Conservation (phyloP, 2,329 filamentous ascomycete genomes). For the Gnomoniopsis smithogilvyi region DNA sequence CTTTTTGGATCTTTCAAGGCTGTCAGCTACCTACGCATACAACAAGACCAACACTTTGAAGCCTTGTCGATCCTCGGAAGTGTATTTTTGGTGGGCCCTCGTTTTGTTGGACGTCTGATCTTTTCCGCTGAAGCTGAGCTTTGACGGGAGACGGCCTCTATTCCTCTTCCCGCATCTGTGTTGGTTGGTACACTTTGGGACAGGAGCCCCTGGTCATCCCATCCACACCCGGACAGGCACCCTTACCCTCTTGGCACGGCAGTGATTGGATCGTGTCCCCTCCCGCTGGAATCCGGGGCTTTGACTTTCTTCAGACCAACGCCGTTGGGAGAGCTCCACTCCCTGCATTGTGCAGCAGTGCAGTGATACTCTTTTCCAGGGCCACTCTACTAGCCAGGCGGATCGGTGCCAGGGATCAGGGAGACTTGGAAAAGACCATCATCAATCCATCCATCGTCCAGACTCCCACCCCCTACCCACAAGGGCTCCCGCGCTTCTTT, state of each 20-base stretch:
- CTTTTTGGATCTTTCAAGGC: background rate
- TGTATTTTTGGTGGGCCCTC: background rate
- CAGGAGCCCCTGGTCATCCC: slow-evolving; percentile 7
- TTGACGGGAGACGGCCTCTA: slow-evolving; percentile 9
- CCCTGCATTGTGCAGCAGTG: background rate
- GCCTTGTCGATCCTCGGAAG: background rate
- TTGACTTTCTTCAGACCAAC: slow-evolving; percentile 8
- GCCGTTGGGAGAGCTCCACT: slow-evolving; percentile 9
- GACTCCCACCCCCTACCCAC: slow-evolving; percentile 7
- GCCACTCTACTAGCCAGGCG: background rate
- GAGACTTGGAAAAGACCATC: background rate
- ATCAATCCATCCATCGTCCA: slow-evolving; percentile 1
- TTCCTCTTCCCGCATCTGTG: background rate
- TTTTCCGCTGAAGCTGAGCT: background rate
- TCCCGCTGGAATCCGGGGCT: slow-evolving; percentile 12
- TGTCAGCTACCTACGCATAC: background rate
- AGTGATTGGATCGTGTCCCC: slow-evolving; percentile 16
- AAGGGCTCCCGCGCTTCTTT: background rate
- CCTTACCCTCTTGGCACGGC: slow-evolving; percentile 7
- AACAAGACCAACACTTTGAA: background rate
- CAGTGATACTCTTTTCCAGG: slow-evolving; percentile 2
- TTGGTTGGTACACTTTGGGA: too few relatives aligned
- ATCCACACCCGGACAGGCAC: background rate
- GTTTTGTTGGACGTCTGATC: background rate
- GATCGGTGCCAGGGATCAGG: slow-evolving; percentile 7